A percentile compares a stretch with the other conserved stretches of the same genome.
Evolutionary conservation across 768 basidiomycete species (phyloP).

Genomic region (Kwoniella sp.): DNA sequence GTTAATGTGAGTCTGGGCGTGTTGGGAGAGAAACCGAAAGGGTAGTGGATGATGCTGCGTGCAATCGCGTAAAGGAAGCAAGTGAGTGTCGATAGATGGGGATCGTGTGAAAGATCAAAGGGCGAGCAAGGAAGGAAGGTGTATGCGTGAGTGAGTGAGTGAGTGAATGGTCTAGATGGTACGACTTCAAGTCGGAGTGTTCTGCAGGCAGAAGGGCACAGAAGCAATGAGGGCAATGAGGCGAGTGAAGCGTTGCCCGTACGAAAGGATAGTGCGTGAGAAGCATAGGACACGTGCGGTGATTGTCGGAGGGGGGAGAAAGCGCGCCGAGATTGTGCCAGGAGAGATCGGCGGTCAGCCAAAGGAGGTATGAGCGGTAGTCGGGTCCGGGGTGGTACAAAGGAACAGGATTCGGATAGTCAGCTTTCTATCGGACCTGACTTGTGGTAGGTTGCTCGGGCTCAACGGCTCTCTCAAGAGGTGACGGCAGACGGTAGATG

Average conservation of each 20-base stretch:
- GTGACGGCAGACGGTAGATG: too few relatives aligned
- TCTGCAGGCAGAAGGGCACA: too few relatives aligned
- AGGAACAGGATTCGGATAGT: conserved; percentile 2
- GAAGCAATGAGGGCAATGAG: too few relatives aligned
- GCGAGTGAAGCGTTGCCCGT: neutral
- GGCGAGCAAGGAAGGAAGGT: neutral
- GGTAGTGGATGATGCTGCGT: neutral
- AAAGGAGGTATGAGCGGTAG: neutral
- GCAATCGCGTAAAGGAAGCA: neutral
- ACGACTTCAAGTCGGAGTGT: conserved; percentile 11
- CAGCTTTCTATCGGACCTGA: too few relatives aligned
- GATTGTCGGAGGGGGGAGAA: conserved; percentile 5
- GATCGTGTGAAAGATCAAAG: neutral
- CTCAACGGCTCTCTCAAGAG: too few relatives aligned
- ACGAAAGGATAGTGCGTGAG: neutral
- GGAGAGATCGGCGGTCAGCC: neutral
- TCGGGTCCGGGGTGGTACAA: neutral
- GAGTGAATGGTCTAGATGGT: neutral
- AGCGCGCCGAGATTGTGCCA: neutral
- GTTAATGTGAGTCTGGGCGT: neutral
- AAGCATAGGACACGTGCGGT: neutral
- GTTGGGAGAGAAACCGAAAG: neutral
- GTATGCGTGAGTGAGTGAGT: neutral
- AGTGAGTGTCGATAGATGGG: neutral
- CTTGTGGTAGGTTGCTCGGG: too few relatives aligned